Base-by-base conservation (phyloP, 2,329 filamentous ascomycete genomes). In the Aphanoascus verrucosus region DNA sequence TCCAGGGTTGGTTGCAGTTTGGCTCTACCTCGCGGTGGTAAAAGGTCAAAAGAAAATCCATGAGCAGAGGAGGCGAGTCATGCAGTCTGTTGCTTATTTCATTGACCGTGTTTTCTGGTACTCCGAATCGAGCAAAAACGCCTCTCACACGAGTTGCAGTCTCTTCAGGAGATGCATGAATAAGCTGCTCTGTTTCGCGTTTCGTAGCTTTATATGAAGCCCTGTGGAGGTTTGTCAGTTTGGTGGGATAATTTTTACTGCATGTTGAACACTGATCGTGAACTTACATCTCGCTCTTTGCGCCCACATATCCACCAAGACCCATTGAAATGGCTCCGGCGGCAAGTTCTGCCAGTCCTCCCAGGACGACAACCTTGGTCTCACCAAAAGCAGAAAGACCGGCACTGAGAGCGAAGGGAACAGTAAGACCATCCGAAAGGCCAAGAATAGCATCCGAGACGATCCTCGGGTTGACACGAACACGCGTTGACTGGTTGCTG, bases 261-360 rank as follows among this genome's bases (percentile, higher is more conserved):
- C 17, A 20, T 31, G 7, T 28, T 7, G 41, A 37, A 35, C 15
- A n/a, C 34, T 12, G 20, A 6, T 8, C n/a, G 14, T 6, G 19
- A 31, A 63, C 74, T 63, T 69, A 76, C 67, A 70, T 69, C 69
- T 78, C 75, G 58, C 72, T 73, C 59, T 73, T 75, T 1, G 74
- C 72, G 12, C 73, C 75, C 3, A 73, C 59, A 56, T 70, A 70
- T 2, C 69, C 70, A 14, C 70, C 70, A 1, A 72, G 58, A 0
- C 69, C 70, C 70, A 73, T 73, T 4, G 64, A 67, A 34, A 73
- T 69, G 1, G 66, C 67, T 1, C 70, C 70, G 7, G 69, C 70
- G 17, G 67, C 64, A 7, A 73, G 58, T 56, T 73, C 68, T 6
- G 70, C 70, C 17, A 73, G 62, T 4, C 69, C 69, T 12, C 66